Base-by-base conservation (phyloP, 2,329 filamentous ascomycete species). In the Bipolaris bicolor region DNA sequence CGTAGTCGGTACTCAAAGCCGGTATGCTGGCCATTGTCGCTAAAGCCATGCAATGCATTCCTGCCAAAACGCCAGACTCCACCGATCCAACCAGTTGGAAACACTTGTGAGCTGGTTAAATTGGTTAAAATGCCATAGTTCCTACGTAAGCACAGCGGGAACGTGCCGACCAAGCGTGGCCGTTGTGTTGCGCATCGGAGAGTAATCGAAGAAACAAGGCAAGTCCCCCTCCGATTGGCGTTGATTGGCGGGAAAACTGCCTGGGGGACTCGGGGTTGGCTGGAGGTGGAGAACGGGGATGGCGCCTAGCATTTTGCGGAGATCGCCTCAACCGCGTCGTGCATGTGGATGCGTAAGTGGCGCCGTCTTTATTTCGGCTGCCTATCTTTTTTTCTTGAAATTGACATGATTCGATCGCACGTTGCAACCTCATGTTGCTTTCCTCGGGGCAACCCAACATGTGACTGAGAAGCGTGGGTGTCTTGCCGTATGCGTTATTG, bases 381-480 rank as follows among this genome's bases (percentile, higher is more conserved):
- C 50, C 49, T 49, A 48, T 45, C 50, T 50, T 40, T 41, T 41
- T 41, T 29, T 37, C 37, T 43, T 29, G 39, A 9, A 22, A 22
- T 37, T 15, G 24, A 16, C 39, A 18, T 54, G 47, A 49, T 54
- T 53, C 34, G 49, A 49, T 36, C 49, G 60, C 85, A 81, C 20
- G 9, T 41, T 33, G 24, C 41, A 20, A n/a, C 41, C 20, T 18
- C 40, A 22, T n/a, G 16, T 34, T 39, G 20, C 54, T 20, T 31
- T 43, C 31, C 22, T 52, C 15, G 44, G 3, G 31, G 29, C 18
- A 20, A 49, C 22, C 45, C 45, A 36, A 20, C 55, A 55, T 58
- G 50, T 58, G 51, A 48, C 24, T 26, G 15, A 9, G 18, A 13
- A 33, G 20, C 13, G 16, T 37, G 55, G 55, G 40, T 20, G 22